phyloP scores from a whole-genome alignment of 306 rosid genomes.

The Ceratonia siliqua region DNA sequence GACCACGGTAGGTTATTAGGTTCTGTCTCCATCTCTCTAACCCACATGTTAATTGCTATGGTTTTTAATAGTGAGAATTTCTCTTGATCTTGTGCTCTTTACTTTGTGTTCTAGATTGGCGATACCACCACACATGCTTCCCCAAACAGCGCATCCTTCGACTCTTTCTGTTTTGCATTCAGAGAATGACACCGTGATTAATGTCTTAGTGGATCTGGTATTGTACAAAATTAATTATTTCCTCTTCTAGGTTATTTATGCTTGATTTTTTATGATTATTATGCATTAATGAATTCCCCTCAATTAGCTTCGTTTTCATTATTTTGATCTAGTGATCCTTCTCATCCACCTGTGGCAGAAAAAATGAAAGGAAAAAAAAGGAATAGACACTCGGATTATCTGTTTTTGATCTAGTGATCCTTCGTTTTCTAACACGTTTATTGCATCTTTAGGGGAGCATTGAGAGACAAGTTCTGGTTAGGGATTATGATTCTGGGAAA shows the following conservation, averaged over 20 bases:
- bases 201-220: constrained; percentile 89
- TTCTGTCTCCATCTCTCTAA: not conserved
- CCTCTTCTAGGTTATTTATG: not conserved
- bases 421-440: constrained; percentile 18
- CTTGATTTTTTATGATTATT: not conserved
- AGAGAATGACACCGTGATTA: constrained; percentile 69
- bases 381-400: too few species aligned
- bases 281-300: not conserved
- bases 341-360: not conserved
- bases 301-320: not conserved
- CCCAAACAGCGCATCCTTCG: constrained; percentile 78
- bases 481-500: constrained; percentile 74
- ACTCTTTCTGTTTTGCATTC: constrained; percentile 65
- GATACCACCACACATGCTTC: constrained; percentile 82
- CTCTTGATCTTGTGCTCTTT: constrained; percentile 26
- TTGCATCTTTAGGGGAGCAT: constrained; percentile 62
- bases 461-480: constrained; percentile 88
- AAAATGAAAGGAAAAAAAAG: not conserved
- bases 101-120: constrained; percentile 56
- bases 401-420: too few species aligned
- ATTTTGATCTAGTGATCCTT: not conserved
- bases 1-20: constrained; percentile 58
- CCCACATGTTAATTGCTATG: not conserved
- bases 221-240: constrained; percentile 17
- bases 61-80: not conserved